phyloP scores from a whole-genome alignment of 1,284 basidiomycete genomes.

The Phylloboletellus chloephorus region DNA sequence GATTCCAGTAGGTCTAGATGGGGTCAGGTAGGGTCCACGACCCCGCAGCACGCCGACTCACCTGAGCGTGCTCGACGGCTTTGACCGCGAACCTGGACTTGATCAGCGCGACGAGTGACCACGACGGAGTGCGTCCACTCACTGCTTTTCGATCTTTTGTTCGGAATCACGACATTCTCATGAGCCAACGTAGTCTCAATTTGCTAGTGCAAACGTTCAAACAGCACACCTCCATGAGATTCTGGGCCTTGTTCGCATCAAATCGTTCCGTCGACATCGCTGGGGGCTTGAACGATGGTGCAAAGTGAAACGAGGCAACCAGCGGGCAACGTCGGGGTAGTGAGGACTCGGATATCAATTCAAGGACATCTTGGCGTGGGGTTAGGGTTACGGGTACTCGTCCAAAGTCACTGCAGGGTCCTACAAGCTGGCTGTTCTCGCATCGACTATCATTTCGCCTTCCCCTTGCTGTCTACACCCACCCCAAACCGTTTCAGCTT shows the following conservation, averaged over 20 bases:
- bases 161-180: constrained; percentile 6
- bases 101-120: constrained; percentile 19
- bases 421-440: background rate
- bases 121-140: constrained; percentile 31
- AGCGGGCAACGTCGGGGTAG: too few relatives aligned
- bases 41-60: constrained; percentile 31
- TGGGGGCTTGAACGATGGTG: constrained; percentile 30
- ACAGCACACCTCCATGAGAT: constrained; percentile 70
- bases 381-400: constrained; percentile 19
- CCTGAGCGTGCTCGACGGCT: constrained; percentile 94
- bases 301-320: constrained; percentile 39
- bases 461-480: constrained; percentile 36
- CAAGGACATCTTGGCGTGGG: too few relatives aligned
- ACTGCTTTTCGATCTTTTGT: constrained; percentile 92
- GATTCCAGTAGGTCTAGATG: constrained; percentile 91
- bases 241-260: constrained; percentile 83
- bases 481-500: constrained; percentile 71
- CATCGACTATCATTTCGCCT: constrained; percentile 21
- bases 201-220: constrained; percentile 6
- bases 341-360: too few relatives aligned
- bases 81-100: constrained; percentile 82
- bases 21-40: constrained; percentile 12
- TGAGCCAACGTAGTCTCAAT: constrained; percentile 23
- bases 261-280: constrained; percentile 45
- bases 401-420: background rate